These are phyloP conservation scores for Starmerella apis DNA, from an alignment of 805 yeast genomes.

Conservation along the genomic window DNA sequence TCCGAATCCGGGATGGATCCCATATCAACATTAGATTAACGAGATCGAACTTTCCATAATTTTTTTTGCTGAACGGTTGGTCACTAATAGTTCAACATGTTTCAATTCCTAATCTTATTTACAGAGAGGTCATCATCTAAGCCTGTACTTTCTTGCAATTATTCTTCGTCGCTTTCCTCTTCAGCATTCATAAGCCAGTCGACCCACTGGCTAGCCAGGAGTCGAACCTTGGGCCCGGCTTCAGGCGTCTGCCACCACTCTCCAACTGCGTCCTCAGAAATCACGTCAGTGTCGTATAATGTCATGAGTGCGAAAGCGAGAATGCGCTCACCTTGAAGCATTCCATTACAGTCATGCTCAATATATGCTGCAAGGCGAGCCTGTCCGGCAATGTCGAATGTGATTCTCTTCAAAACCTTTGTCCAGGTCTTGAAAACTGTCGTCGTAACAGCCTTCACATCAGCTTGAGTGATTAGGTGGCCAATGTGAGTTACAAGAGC, in stretches of 20 bases:
- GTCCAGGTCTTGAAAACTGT: constrained; percentile 79
- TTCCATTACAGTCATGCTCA: constrained; percentile 40
- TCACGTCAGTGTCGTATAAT: constrained; percentile 69
- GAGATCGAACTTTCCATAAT: no score
- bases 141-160: no score
- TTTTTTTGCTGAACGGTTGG: no score
- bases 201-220: constrained; percentile 59
- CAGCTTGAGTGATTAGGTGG: constrained; percentile 67
- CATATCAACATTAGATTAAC: no score
- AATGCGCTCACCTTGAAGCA: constrained; percentile 36
- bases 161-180: constrained; percentile 44
- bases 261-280: constrained; percentile 70
- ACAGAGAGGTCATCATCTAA: no score
- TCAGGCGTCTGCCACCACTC: constrained; percentile 66
- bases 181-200: constrained; percentile 81
- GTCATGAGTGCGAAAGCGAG: constrained; percentile 44
- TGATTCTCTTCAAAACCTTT: constrained; percentile 68
- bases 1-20: no score
- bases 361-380: constrained; percentile 48
- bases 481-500: constrained; percentile 62
- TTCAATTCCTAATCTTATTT: no score
- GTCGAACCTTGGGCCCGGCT: constrained; percentile 41
- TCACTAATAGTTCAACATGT: no score
- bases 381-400: constrained; percentile 69
- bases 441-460: constrained; percentile 61